These are phyloP conservation scores for Candida caryicola DNA, from an alignment of 805 yeast species.

Conservation along the genomic window DNA sequence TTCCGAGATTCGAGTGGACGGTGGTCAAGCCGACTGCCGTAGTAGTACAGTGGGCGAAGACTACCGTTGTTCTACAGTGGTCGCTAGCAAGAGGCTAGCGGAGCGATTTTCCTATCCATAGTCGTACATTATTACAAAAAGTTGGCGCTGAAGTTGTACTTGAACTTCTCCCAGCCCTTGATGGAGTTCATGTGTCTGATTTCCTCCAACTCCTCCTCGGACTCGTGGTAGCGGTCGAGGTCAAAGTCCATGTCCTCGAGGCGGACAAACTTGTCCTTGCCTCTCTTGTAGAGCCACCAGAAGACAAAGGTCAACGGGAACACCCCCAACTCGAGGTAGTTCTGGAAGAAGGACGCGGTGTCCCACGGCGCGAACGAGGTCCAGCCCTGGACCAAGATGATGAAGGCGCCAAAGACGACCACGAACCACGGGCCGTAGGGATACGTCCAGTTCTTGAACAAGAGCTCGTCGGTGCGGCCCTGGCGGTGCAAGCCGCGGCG, in stretches of 20 bases:
- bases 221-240: conserved; percentile 48
- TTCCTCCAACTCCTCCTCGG: conserved; percentile 45
- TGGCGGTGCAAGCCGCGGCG: conserved; percentile 45
- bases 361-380: conserved; percentile 47
- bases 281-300: conserved; percentile 41
- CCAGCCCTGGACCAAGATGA: conserved; percentile 56
- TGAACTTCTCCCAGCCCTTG: conserved; percentile 43
- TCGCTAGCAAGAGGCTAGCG: too few relatives aligned
- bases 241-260: conserved; percentile 52
- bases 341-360: conserved; percentile 40
- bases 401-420: conserved; percentile 40
- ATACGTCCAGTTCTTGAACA: conserved; percentile 48
- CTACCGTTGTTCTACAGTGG: too few relatives aligned
- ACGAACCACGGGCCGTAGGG: conserved; percentile 51
- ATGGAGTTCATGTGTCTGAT: conserved; percentile 38
- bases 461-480: conserved; percentile 41
- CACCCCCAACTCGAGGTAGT: conserved; percentile 45
- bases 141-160: conserved; percentile 28
- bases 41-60: too few relatives aligned
- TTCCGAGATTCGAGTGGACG: too few relatives aligned
- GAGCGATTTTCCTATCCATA: too few relatives aligned
- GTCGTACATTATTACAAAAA: conserved; percentile 27
- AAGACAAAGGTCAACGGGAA: conserved; percentile 44
- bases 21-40: too few relatives aligned
- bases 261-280: conserved; percentile 40